phyloP scores from a whole-genome alignment of 2,329 filamentous ascomycete species.

The Teratosphaeria gauchensis region DNA sequence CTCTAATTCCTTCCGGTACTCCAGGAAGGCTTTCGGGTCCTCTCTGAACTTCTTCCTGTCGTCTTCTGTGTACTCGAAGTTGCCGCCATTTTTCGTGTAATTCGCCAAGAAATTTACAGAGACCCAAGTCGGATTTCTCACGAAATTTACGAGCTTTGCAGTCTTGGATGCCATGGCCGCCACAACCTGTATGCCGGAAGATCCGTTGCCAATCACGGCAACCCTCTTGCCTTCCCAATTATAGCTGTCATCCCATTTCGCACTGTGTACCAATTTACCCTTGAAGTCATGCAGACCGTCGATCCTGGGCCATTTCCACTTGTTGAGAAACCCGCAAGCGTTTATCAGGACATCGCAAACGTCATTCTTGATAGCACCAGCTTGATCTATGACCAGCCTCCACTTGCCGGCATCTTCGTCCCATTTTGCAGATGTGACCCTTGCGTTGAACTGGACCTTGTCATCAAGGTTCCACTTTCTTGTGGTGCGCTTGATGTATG shows the following conservation, averaged over 20 bases:
- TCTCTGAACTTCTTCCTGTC: conserved; percentile 1
- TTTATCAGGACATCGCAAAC: conserved; percentile 41
- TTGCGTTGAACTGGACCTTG: conserved; percentile 29
- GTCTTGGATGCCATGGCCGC: conserved; percentile 25
- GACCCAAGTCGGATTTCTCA: conserved; percentile 26
- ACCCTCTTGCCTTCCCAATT: conserved; percentile 15
- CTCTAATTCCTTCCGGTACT: conserved; percentile 1
- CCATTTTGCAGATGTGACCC: conserved; percentile 30
- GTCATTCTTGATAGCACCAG: conserved; percentile 17
- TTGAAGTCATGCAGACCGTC: conserved; percentile 43
- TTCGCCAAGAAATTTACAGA: conserved; percentile 10
- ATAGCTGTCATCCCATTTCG: conserved; percentile 42
- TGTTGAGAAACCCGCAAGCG: conserved; percentile 42
- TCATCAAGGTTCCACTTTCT: conserved; percentile 31
- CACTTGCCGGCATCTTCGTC: conserved; percentile 28
- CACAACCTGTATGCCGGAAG: conserved; percentile 25
- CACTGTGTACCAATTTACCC: conserved; percentile 46
- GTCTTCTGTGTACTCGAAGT: conserved; percentile 1
- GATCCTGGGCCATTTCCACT: conserved; percentile 44
- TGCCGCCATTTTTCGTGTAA: not conserved
- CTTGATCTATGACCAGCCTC: conserved; percentile 25
- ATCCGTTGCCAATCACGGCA: conserved; percentile 17
- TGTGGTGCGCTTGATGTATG: conserved; percentile 31
- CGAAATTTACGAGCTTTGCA: conserved; percentile 21
- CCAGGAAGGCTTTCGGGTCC: not conserved